Conservation (phyloP, 768 basidiomycete species). For the Tylopilus cervinicoccineus region DNA sequence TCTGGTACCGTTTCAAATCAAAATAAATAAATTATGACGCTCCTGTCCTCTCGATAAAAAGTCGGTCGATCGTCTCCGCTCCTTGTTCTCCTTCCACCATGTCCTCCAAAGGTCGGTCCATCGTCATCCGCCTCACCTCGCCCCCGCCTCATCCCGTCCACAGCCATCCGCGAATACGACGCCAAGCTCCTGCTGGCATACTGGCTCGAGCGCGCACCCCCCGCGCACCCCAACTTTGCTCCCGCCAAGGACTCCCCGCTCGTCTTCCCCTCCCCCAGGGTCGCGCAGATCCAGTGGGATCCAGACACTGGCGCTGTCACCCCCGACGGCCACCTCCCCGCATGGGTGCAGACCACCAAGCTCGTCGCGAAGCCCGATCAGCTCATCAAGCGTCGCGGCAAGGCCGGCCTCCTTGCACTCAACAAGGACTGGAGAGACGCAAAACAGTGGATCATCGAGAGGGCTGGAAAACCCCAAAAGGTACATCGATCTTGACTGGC, state of each 20-base stretch:
- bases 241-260: constrained; percentile 37
- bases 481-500: constrained; percentile 27
- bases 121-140: background rate
- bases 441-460: constrained; percentile 79
- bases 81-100: constrained; percentile 21
- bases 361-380: constrained; percentile 97
- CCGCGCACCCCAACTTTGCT: constrained; percentile 61
- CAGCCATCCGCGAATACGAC: constrained; percentile 95
- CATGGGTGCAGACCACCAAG: constrained; percentile 80
- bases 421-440: constrained; percentile 93
- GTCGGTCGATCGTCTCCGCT: constrained; percentile 4
- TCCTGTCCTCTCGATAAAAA: constrained; percentile 17
- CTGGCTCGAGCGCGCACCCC: constrained; percentile 90
- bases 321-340: constrained; percentile 57
- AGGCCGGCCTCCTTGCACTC: constrained; percentile 90
- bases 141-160: constrained; percentile 3
- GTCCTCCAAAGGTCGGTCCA: constrained; percentile 32
- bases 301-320: constrained; percentile 58
- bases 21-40: constrained; percentile 16
- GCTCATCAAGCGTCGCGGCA: constrained; percentile 99
- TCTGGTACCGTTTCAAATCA: constrained; percentile 15
- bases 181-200: constrained; percentile 97
- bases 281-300: constrained; percentile 89
- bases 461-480: constrained; percentile 91
- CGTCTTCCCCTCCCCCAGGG: constrained; percentile 65